Conservation (phyloP, 352 stramenopile species). For the Phytopythium kandeliae region DNA sequence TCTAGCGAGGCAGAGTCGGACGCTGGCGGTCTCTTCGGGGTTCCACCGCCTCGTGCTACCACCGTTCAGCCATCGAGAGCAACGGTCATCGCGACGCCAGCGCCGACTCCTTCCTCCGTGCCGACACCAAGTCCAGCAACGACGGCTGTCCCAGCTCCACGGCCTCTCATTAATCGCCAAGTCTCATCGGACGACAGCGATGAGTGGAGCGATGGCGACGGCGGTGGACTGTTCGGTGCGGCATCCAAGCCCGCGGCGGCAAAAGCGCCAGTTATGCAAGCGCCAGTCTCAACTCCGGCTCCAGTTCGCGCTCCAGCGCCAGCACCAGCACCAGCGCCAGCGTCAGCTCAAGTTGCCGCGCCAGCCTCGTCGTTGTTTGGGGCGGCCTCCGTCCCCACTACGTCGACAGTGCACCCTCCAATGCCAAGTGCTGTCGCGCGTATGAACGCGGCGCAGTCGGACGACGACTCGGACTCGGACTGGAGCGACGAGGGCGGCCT, state of each 20-base stretch:
- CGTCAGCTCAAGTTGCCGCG: conserved; percentile 4
- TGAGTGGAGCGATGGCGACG: conserved; percentile 65
- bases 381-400: conserved; percentile 11
- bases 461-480: conserved; percentile 42
- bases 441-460: conserved; percentile 34
- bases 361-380: conserved; percentile 18
- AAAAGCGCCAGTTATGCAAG: conserved; percentile 2
- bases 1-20: conserved; percentile 61
- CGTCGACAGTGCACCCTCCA: conserved; percentile 27
- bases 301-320: conserved; percentile 8
- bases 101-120: conserved; percentile 3
- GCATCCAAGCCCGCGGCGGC: conserved; percentile 20
- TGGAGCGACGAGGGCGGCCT: conserved; percentile 60
- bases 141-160: conserved; percentile 17
- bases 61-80: conserved; percentile 4
- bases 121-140: conserved; percentile 8
- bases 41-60: conserved; percentile 11
- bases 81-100: conserved; percentile 6
- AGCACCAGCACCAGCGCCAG: conserved; percentile 6
- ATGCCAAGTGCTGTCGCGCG: conserved; percentile 42
- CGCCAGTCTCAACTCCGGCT: conserved; percentile 8
- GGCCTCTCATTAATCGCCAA: conserved; percentile 36
- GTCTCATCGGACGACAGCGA: conserved; percentile 51
- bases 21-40: conserved; percentile 51
- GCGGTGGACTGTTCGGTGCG: conserved; percentile 45